Evolutionary conservation across 2,329 filamentous ascomycete genomes (phyloP), one percentile per base, ranked within the genome.

Genomic region (Claviceps purpurea): DNA sequence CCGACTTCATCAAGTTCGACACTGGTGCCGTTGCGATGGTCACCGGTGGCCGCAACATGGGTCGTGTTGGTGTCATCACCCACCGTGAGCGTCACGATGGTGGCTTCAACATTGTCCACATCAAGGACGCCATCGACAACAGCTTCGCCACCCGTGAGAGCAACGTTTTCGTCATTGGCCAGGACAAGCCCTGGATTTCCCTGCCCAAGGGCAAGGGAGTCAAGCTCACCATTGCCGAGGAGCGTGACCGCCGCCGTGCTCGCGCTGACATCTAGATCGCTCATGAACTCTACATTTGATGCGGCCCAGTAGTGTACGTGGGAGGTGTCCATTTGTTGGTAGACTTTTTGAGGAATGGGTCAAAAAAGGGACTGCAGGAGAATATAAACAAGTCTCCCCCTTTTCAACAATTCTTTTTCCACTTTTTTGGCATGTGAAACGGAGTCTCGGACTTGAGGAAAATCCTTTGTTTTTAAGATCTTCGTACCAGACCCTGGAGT

Each of bases 191-290:
- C 69, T 98, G 93, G 93, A 84, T 98, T 78, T 95, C 88, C 68
- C 84, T 98, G 72, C 94, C 93, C 74, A 98, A 97, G 89, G 93
- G 93, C 79, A 96, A 96, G 85, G 93, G 93, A 88, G 93, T 98
- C 81, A 95, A 96, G 89, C 89, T 97, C 74, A 84, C 86, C 71
- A 97, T 98, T 70, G 89, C 91, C 65, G 91, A 98, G 81, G 91
- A 98, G 88, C 84, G 91, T 81, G 91, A 98, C 77, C 90, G 91
- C 75, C 89, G 90, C 72, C 87, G 93, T 70, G 89, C 90, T 62
- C 62, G 69, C 61, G 59, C 71, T 60, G 63, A 73, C 63, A 70
- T 78, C 69, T 78, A 79, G 76, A n/a, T 26, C 20, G 26, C 40
- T 30, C 30, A 24, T 3, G 22, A 22, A 47, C 40, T 11, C 42